Percentiles rank a stretch among this genome's conserved stretches.
Conservation (phyloP, 2,329 filamentous ascomycete genomes). For the Claviceps sp. region DNA sequence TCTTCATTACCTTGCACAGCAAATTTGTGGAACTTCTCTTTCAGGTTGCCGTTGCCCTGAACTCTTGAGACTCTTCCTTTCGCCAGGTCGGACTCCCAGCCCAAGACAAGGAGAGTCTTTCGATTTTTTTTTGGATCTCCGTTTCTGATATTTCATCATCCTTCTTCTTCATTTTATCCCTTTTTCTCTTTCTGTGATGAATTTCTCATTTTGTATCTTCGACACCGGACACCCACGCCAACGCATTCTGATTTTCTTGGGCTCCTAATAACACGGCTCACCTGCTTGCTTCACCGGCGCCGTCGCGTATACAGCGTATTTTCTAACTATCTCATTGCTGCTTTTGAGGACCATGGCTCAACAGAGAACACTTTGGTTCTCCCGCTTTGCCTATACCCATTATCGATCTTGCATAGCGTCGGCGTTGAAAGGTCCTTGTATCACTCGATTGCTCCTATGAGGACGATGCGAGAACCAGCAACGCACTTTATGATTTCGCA, state of each 20-base stretch:
- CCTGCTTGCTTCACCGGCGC: not conserved
- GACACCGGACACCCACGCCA: no score
- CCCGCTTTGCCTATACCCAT: not conserved
- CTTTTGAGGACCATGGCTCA: not conserved
- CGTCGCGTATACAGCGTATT: not conserved
- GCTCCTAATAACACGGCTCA: not conserved
- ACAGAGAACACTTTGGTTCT: not conserved
- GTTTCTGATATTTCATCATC: no score
- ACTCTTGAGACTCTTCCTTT: slow-evolving; percentile 21
- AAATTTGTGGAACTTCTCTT: slow-evolving; percentile 50
- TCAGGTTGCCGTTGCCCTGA: slow-evolving; percentile 42
- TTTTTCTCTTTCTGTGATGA: not conserved
- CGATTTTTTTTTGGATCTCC: not conserved
- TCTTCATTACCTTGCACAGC: slow-evolving; percentile 53
- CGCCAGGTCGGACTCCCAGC: not conserved
- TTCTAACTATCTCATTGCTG: not conserved
- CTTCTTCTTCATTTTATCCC: not conserved
- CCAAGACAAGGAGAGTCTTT: not conserved
- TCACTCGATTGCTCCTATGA: not conserved
- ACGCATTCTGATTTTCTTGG: no score
- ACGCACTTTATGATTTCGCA: not conserved
- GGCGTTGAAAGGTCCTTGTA: slow-evolving; percentile 1
- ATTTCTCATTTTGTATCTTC: no score
- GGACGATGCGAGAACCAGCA: not conserved
- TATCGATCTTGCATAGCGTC: slow-evolving; percentile 3